phyloP scores from a whole-genome alignment of 495 filamentous ascomycete genomes.

The Aspergillus carlsbadensis region DNA sequence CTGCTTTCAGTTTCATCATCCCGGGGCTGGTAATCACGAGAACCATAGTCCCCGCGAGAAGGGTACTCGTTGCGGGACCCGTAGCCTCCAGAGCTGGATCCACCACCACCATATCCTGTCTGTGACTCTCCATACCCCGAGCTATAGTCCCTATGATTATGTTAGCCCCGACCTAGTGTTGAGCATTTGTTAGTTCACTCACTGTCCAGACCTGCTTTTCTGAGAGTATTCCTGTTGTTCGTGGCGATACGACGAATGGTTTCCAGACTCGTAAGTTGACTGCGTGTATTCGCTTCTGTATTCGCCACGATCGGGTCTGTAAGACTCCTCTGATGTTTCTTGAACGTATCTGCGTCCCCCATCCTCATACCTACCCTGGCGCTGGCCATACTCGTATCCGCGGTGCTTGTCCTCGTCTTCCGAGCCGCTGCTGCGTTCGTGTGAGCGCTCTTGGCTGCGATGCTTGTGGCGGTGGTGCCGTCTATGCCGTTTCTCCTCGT shows the following conservation, averaged over 20 bases:
- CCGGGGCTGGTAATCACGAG: slow-evolving; percentile 2
- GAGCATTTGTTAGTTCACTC: not conserved
- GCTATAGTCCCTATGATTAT: not conserved
- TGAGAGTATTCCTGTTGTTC: not conserved
- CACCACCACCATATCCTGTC: not conserved
- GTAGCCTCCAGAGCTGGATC: not conserved
- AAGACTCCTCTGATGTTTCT: slow-evolving; percentile 8
- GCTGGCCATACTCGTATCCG: not conserved
- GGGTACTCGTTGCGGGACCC: not conserved
- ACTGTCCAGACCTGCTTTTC: slow-evolving; percentile 8
- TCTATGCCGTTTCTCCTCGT: not conserved
- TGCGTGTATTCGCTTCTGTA: slow-evolving; percentile 12
- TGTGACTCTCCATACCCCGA: slow-evolving; percentile 6
- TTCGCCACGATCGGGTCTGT: slow-evolving; percentile 19
- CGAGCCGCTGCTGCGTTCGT: not conserved
- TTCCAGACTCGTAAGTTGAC: slow-evolving; percentile 6
- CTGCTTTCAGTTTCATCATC: too few relatives aligned
- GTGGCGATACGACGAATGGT: slow-evolving; percentile 3
- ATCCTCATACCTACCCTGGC: slow-evolving; percentile 3
- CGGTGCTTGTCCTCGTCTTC: not conserved
- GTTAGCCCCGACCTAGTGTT: slow-evolving; percentile 2
- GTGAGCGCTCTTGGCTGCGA: not conserved
- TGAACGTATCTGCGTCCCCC: not conserved
- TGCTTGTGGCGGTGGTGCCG: not conserved
- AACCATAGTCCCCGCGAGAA: slow-evolving; percentile 3